Evolutionary conservation across 1,284 basidiomycete species (phyloP).

Genomic region (Golubevia sp.): DNA sequence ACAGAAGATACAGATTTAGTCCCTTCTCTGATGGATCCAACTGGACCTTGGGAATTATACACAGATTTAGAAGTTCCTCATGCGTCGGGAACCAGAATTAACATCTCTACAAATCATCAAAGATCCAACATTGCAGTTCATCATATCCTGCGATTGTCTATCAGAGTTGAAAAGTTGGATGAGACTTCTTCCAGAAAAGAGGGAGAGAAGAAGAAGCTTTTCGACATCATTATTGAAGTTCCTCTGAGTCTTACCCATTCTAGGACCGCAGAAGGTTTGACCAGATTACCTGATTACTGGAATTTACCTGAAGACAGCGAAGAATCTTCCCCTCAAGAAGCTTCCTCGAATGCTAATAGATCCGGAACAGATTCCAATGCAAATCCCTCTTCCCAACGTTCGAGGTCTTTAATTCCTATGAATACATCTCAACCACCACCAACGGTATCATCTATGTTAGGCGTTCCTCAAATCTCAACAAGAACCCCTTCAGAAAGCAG

Average conservation of each 20-base stretch:
- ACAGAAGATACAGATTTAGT: slow-evolving; percentile 56
- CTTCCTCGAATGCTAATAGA: not conserved
- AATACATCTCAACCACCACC: not conserved
- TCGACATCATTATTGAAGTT: slow-evolving; percentile 86
- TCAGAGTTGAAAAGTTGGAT: slow-evolving; percentile 84
- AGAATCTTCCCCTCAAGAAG: not conserved
- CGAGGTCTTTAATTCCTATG: not conserved
- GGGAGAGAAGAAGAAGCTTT: slow-evolving; percentile 71
- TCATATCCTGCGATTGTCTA: slow-evolving; percentile 80
- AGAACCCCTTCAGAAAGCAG: not conserved
- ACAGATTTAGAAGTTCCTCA: slow-evolving; percentile 37
- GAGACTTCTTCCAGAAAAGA: slow-evolving; percentile 72
- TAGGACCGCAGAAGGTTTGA: not conserved
- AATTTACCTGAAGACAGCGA: not conserved
- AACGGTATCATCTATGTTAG: not conserved
- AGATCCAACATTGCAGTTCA: slow-evolving; percentile 78
- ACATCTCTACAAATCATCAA: slow-evolving; percentile 81
- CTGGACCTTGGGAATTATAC: slow-evolving; percentile 68
- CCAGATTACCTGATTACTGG: not conserved
- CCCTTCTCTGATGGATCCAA: slow-evolving; percentile 65
- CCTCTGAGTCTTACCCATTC: slow-evolving; percentile 68
- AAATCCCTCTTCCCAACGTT: not conserved
- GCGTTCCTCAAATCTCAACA: not conserved
- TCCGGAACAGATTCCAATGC: too few species aligned
- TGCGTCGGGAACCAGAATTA: slow-evolving; percentile 65